Percentiles rank a stretch among this genome's conserved stretches.
These are phyloP conservation scores for Blastomyces parvus DNA, from an alignment of 2,329 filamentous ascomycete species.

Conservation along the genomic window DNA sequence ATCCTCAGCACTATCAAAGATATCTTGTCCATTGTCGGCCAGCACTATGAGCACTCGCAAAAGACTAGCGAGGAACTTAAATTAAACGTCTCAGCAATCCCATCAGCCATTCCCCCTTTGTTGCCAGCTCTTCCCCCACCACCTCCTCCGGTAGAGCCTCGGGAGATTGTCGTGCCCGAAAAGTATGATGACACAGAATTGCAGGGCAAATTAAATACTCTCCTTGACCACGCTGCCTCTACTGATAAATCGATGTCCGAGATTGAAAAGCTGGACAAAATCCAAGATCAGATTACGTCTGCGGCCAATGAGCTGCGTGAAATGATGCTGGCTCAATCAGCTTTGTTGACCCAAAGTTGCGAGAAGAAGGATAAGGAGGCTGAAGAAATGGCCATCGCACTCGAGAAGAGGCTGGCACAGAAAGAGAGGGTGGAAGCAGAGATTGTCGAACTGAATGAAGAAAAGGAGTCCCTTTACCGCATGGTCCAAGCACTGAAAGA, in stretches of 20 bases:
- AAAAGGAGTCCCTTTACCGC: constrained; percentile 54
- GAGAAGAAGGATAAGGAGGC: constrained; percentile 70
- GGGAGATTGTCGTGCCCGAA: constrained; percentile 25
- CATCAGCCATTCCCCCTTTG: constrained; percentile 46
- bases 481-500: constrained; percentile 42
- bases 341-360: constrained; percentile 64
- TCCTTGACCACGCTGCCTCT: constrained; percentile 42
- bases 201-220: constrained; percentile 49
- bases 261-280: constrained; percentile 74
- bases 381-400: constrained; percentile 67
- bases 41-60: constrained; percentile 85
- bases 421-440: constrained; percentile 53
- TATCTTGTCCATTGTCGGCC: constrained; percentile 68
- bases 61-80: constrained; percentile 53
- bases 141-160: constrained; percentile 18
- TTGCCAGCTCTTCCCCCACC: constrained; percentile 43
- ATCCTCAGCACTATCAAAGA: constrained; percentile 79
- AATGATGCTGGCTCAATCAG: constrained; percentile 68
- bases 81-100: constrained; percentile 43
- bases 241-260: constrained; percentile 63
- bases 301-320: constrained; percentile 76
- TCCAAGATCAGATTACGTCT: constrained; percentile 75
- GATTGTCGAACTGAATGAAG: constrained; percentile 42
- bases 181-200: constrained; percentile 52
- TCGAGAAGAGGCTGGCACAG: constrained; percentile 64